Evolutionary conservation across 805 yeast species (phyloP).

Genomic region (Babjeviella inositovora): DNA sequence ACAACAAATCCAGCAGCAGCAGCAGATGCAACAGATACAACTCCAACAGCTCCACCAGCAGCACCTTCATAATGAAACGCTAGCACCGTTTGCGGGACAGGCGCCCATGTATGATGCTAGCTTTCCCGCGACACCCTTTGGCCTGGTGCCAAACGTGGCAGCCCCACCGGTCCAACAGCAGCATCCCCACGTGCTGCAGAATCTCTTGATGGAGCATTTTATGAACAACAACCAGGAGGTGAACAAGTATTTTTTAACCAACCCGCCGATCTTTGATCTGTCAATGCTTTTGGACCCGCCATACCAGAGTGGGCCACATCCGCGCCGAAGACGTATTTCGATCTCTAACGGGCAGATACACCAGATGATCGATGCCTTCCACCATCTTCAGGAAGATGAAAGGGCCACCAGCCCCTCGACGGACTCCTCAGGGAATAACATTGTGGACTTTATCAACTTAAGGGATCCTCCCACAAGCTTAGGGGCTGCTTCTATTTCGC

Average conservation of each 20-base stretch:
- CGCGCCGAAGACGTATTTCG: conserved; percentile 51
- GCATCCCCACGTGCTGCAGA: conserved; percentile 1
- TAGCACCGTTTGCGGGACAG: conserved; percentile 1
- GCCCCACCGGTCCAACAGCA: neutral
- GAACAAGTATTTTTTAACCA: no score
- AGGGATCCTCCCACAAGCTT: conserved; percentile 1
- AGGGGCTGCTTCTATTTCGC: no score
- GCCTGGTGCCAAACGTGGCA: conserved; percentile 2
- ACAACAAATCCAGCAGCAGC: conserved; percentile 3
- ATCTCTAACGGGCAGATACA: conserved; percentile 80
- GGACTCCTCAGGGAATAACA: no score
- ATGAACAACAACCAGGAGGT: no score
- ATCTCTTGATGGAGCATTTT: conserved; percentile 1
- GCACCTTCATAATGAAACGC: conserved; percentile 1
- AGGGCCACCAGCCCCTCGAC: no score
- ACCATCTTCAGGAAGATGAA: conserved; percentile 18
- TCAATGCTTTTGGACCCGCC: conserved; percentile 14
- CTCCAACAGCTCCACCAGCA: conserved; percentile 3
- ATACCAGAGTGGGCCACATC: no score
- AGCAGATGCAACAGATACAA: conserved; percentile 3
- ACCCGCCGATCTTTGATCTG: conserved; percentile 28
- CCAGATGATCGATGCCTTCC: conserved; percentile 32
- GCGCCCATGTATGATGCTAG: conserved; percentile 2
- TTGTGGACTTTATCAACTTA: no score
- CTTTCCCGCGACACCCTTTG: conserved; percentile 1